phyloP scores from a whole-genome alignment of 2,329 filamentous ascomycete species.

The Pleurostoma richardsiae region DNA sequence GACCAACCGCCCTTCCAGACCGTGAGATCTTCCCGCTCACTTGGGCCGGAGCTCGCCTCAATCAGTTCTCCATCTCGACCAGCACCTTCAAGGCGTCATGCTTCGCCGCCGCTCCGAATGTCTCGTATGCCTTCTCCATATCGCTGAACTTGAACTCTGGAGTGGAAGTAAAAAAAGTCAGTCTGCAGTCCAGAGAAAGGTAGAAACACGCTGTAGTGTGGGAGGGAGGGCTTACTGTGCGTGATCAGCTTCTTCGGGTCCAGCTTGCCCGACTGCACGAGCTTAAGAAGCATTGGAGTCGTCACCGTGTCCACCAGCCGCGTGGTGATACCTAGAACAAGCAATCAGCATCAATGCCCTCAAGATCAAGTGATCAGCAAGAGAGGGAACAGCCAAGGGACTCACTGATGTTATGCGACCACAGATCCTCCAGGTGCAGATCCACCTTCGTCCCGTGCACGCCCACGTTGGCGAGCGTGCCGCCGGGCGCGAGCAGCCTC shows the following conservation, averaged over 20 bases:
- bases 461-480: constrained; percentile 51
- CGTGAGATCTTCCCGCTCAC: no score
- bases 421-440: constrained; percentile 47
- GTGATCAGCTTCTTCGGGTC: constrained; percentile 37
- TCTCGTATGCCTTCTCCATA: constrained; percentile 36
- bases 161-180: constrained; percentile 1
- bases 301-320: constrained; percentile 40
- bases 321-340: constrained; percentile 35
- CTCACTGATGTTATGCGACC: constrained; percentile 48
- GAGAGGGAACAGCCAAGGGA: constrained; percentile 1
- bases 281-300: constrained; percentile 42
- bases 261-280: constrained; percentile 34
- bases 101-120: constrained; percentile 33
- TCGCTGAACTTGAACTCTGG: constrained; percentile 34
- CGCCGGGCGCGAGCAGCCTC: constrained; percentile 45
- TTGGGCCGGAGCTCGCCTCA: no score
- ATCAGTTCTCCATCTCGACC: constrained; percentile 22
- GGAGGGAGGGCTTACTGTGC: constrained; percentile 27
- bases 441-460: constrained; percentile 50
- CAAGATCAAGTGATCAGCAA: neutral
- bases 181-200: neutral
- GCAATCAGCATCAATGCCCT: neutral
- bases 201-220: rapidly evolving
- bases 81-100: constrained; percentile 38
- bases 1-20: no score